Percentiles rank a stretch among this genome's conserved stretches.
phyloP scores from a whole-genome alignment of 2,329 filamentous ascomycete genomes.

The Aspergillus sp. region DNA sequence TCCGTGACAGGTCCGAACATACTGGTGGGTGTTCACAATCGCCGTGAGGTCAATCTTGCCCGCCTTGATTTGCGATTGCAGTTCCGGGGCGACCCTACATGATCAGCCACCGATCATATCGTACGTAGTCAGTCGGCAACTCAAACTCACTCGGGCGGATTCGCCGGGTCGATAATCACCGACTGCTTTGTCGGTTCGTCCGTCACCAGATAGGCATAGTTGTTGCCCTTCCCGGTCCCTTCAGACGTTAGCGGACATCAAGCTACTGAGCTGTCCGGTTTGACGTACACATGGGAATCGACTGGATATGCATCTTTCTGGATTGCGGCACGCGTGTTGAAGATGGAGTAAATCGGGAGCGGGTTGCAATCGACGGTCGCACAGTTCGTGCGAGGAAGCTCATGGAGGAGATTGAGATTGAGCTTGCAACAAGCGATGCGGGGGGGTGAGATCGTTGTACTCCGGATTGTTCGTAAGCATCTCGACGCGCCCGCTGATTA shows the following conservation, averaged over 20 bases:
- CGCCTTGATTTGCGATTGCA: slow-evolving; percentile 70
- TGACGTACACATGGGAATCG: slow-evolving; percentile 55
- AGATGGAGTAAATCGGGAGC: slow-evolving; percentile 7
- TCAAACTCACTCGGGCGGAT: slow-evolving; percentile 49
- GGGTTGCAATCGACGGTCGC: slow-evolving; percentile 17
- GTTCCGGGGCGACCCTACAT: slow-evolving; percentile 57
- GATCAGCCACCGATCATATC: slow-evolving; percentile 1
- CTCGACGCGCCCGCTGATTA: slow-evolving; percentile 9
- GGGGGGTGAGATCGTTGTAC: neutral
- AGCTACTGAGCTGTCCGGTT: neutral
- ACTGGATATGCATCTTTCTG: slow-evolving; percentile 51
- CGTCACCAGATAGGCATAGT: slow-evolving; percentile 53
- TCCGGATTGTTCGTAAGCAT: neutral
- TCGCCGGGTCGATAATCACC: slow-evolving; percentile 52
- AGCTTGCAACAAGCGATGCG: neutral
- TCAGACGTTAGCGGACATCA: neutral
- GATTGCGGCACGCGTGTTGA: slow-evolving; percentile 7
- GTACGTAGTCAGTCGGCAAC: no score
- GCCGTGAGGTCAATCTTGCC: slow-evolving; percentile 78
- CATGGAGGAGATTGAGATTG: slow-evolving; percentile 28
- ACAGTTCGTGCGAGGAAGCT: slow-evolving; percentile 24
- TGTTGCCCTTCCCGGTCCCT: slow-evolving; percentile 46
- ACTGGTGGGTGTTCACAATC: slow-evolving; percentile 98
- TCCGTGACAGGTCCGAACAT: slow-evolving; percentile 37
- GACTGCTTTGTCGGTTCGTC: slow-evolving; percentile 51